Conservation (phyloP, 345 rosid species). For the Citrus trifoliata region DNA sequence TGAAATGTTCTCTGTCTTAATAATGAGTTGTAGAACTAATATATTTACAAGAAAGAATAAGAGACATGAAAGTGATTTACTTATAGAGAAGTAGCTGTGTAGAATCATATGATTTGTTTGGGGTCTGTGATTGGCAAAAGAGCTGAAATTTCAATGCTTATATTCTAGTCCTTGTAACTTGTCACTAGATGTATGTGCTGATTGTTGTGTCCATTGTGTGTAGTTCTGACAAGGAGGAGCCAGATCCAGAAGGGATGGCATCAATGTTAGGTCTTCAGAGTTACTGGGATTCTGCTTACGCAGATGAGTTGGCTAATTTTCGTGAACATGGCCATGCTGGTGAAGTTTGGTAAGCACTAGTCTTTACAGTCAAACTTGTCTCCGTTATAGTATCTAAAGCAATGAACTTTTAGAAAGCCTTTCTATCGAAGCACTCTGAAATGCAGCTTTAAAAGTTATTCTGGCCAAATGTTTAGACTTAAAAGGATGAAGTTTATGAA, state of each 20-base stretch:
- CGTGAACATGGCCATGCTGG: conserved; percentile 91
- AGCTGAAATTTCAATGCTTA: neutral
- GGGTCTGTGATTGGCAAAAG: neutral
- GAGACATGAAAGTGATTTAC: neutral
- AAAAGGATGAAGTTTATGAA: neutral
- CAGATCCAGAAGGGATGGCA: conserved; percentile 70
- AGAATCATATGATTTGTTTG: neutral
- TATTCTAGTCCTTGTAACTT: neutral
- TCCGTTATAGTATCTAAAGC: neutral
- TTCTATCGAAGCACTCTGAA: neutral
- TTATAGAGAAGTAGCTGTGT: neutral
- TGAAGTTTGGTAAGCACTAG: conserved; percentile 74
- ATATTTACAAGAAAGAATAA: neutral
- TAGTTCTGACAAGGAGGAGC: conserved; percentile 93
- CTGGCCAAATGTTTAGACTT: neutral
- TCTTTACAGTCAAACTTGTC: neutral
- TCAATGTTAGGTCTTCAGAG: conserved; percentile 93
- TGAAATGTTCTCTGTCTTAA: neutral
- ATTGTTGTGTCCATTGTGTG: neutral
- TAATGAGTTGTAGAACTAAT: neutral
- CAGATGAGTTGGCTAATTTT: conserved; percentile 82
- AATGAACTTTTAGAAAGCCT: neutral
- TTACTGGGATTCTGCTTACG: conserved; percentile 94
- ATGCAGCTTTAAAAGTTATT: neutral
- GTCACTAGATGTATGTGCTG: neutral